Evolutionary conservation across 768 basidiomycete species (phyloP).

Genomic region (Antrodiella citrinella): DNA sequence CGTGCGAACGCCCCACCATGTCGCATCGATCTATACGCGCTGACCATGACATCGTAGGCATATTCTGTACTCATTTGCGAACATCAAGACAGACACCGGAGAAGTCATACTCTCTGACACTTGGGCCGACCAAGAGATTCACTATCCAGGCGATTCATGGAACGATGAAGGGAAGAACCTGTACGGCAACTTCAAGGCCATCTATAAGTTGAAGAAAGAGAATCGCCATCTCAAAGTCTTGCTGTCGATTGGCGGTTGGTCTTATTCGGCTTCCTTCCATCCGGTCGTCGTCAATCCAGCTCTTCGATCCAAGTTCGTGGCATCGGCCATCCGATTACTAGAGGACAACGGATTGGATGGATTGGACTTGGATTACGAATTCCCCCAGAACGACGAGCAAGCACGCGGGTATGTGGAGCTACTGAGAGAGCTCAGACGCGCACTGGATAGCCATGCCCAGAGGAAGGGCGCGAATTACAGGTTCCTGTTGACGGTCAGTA

Average conservation of each 20-base stretch:
- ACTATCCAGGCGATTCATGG: slow-evolving; percentile 94
- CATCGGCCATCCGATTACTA: slow-evolving; percentile 66
- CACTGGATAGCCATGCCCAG: slow-evolving; percentile 68
- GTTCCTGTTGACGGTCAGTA: slow-evolving; percentile 67
- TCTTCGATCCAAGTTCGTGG: slow-evolving; percentile 71
- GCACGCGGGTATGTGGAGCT: slow-evolving; percentile 81
- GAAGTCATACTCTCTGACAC: slow-evolving; percentile 83
- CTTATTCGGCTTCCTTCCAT: slow-evolving; percentile 83
- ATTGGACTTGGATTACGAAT: slow-evolving; percentile 89
- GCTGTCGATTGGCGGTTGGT: slow-evolving; percentile 94
- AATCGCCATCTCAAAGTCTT: slow-evolving; percentile 74
- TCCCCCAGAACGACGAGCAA: slow-evolving; percentile 71
- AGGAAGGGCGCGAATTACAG: slow-evolving; percentile 53
- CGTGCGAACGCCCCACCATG: slow-evolving; percentile 45
- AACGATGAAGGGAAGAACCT: slow-evolving; percentile 85
- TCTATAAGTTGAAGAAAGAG: slow-evolving; percentile 84
- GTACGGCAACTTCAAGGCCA: slow-evolving; percentile 92
- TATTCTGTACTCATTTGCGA: slow-evolving; percentile 90
- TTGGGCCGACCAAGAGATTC: slow-evolving; percentile 97
- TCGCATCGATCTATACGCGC: neutral
- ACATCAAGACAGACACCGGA: slow-evolving; percentile 74
- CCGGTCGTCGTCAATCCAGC: slow-evolving; percentile 62
- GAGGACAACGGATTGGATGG: slow-evolving; percentile 94
- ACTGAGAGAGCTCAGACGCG: slow-evolving; percentile 64
- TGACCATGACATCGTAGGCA: slow-evolving; percentile 40